These are phyloP conservation scores for Cutaneotrichosporon sp. DNA, from an alignment of 1,284 basidiomycete species.

Conservation along the genomic window DNA sequence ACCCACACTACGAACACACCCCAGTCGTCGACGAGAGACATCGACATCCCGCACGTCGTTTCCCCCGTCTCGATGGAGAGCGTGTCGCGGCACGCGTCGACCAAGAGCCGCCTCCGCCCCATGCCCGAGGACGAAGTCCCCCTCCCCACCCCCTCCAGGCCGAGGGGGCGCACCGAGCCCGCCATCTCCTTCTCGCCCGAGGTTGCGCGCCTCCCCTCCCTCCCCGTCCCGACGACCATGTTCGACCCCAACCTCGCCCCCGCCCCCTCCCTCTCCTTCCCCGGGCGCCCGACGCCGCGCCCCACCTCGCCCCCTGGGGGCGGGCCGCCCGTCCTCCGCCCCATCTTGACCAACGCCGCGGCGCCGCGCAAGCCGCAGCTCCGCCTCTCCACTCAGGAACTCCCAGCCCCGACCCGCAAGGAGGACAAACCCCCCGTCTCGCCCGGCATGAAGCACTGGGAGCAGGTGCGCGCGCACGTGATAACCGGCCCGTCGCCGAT, in stretches of 20 bases:
- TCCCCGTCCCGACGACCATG: not conserved
- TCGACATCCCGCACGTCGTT: not conserved
- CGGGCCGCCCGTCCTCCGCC: not conserved
- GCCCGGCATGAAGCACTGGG: slow-evolving; percentile 47
- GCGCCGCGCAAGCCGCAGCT: not conserved
- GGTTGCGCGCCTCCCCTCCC: not conserved
- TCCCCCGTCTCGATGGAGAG: not conserved
- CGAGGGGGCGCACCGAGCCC: not conserved
- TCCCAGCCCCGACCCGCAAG: not conserved
- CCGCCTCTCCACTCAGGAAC: not conserved
- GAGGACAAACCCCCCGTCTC: slow-evolving; percentile 23
- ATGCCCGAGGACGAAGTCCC: not conserved
- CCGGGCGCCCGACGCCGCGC: no score
- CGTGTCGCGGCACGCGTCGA: not conserved
- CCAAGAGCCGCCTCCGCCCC: not conserved
- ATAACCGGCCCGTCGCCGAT: slow-evolving; percentile 34
- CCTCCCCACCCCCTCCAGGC: not conserved
- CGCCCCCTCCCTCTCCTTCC: not conserved
- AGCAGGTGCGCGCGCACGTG: slow-evolving; percentile 46
- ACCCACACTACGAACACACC: no score
- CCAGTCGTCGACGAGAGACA: no score
- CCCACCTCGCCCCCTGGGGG: no score
- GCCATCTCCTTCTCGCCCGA: not conserved
- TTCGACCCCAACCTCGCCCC: not conserved
- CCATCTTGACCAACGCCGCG: not conserved